These are phyloP conservation scores for Neonectria faginata DNA, from an alignment of 2,329 filamentous ascomycete genomes.

Conservation along the genomic window DNA sequence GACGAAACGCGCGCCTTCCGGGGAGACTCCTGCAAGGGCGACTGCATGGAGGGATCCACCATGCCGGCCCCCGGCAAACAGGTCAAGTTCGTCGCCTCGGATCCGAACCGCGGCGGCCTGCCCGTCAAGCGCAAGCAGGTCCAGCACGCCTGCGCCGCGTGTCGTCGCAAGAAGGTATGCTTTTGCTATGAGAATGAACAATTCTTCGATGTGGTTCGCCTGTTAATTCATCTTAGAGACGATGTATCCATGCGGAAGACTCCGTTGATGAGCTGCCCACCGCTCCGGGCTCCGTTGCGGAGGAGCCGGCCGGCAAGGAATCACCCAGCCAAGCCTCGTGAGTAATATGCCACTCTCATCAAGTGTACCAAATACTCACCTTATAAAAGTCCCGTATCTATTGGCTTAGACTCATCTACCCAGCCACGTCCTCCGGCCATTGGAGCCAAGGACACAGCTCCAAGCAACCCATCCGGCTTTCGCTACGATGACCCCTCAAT, in stretches of 20 bases:
- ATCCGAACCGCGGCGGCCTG: constrained; percentile 61
- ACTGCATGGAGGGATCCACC: constrained; percentile 25
- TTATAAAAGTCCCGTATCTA: constrained; percentile 30
- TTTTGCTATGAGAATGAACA: no score
- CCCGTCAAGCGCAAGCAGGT: constrained; percentile 71
- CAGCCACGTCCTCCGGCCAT: constrained; percentile 22
- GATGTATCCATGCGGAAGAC: constrained; percentile 58
- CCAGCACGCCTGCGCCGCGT: constrained; percentile 66
- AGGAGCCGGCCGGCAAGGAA: constrained; percentile 44
- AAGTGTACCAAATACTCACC: constrained; percentile 14
- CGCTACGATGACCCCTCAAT: constrained; percentile 30
- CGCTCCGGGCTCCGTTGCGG: constrained; percentile 27
- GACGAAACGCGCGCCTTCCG: background rate
- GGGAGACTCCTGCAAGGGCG: constrained; percentile 3
- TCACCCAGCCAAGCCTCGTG: constrained; percentile 49
- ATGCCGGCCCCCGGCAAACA: constrained; percentile 43
- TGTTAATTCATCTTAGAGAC: constrained; percentile 49
- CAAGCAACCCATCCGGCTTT: constrained; percentile 18
- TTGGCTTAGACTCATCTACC: constrained; percentile 11
- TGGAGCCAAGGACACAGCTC: constrained; percentile 24
- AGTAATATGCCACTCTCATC: constrained; percentile 31
- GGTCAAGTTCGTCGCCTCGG: constrained; percentile 69
- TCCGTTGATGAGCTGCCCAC: constrained; percentile 45
- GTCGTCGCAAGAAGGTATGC: constrained; percentile 65
- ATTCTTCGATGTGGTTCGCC: background rate